Evolutionary conservation across 2,329 filamentous ascomycete species (phyloP).

Genomic region (Fusarium setosum): DNA sequence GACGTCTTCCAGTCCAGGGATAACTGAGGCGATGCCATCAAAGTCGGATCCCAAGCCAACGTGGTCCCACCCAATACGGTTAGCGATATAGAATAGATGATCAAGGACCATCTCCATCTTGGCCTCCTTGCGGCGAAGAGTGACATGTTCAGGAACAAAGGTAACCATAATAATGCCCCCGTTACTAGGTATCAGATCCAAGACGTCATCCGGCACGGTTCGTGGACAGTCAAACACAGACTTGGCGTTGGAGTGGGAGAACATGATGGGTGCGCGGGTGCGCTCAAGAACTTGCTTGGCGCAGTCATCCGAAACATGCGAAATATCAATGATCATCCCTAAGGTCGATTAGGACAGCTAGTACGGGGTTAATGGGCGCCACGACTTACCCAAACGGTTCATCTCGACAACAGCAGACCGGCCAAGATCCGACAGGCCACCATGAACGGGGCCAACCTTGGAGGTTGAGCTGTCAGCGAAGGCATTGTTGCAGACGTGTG

Average conservation of each 20-base stretch:
- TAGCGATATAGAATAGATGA: conserved; percentile 44
- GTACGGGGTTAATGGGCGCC: background rate
- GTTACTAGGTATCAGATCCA: conserved; percentile 49
- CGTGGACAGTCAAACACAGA: conserved; percentile 6
- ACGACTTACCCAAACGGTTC: conserved; percentile 43
- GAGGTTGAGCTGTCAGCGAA: conserved; percentile 34
- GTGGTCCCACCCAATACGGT: conserved; percentile 49
- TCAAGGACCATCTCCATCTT: conserved; percentile 44
- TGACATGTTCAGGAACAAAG: conserved; percentile 44
- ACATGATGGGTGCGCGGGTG: conserved; percentile 45
- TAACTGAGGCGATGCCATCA: conserved; percentile 40
- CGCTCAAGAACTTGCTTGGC: conserved; percentile 37
- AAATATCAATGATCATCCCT: conserved; percentile 46
- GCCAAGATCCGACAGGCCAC: conserved; percentile 44
- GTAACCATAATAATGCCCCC: conserved; percentile 54
- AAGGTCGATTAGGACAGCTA: background rate
- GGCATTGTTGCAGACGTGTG: conserved; percentile 41
- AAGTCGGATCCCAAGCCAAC: conserved; percentile 53
- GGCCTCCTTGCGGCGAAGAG: conserved; percentile 1
- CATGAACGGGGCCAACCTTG: conserved; percentile 33
- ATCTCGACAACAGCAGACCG: conserved; percentile 46
- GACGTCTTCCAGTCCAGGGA: conserved; percentile 43
- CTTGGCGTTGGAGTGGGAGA: conserved; percentile 45
- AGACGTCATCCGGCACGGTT: conserved; percentile 52
- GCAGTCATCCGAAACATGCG: conserved; percentile 44